Evolutionary conservation across 768 basidiomycete genomes (phyloP).

Genomic region (Lenzites betulinus): DNA sequence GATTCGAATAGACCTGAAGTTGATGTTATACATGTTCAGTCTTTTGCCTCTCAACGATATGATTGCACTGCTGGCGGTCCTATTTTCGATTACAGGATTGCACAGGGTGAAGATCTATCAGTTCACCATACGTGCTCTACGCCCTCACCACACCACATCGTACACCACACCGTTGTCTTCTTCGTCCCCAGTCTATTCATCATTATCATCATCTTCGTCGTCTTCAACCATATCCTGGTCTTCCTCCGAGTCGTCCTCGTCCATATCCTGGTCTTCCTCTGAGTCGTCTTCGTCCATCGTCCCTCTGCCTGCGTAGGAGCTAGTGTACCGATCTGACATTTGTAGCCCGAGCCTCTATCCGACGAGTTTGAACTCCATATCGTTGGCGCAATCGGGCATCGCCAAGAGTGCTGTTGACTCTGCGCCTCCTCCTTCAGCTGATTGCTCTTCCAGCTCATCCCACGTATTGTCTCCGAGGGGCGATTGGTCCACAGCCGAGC

Average conservation of each 20-base stretch:
- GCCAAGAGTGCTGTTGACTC: not conserved
- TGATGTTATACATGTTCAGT: no score
- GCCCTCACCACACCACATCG: no score
- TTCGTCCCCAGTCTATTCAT: no score
- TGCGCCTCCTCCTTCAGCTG: not conserved
- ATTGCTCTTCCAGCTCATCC: slow-evolving; percentile 1
- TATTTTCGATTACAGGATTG: no score
- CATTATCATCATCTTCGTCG: not conserved
- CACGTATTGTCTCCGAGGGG: slow-evolving; percentile 6
- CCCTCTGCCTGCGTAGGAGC: not conserved
- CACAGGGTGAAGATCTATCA: no score
- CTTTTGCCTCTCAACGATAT: no score
- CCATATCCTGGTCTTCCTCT: not conserved
- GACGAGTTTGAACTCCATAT: slow-evolving; percentile 6
- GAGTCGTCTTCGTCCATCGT: not conserved
- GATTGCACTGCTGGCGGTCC: no score
- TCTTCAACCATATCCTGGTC: not conserved
- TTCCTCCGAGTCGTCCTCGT: not conserved
- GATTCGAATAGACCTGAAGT: no score
- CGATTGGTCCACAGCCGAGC: slow-evolving; percentile 1
- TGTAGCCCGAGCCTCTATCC: not conserved
- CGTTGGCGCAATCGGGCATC: slow-evolving; percentile 16
- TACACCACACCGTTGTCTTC: no score
- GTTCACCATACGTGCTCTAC: no score
- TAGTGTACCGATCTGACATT: not conserved